Evolutionary conservation across 2,329 filamentous ascomycete genomes (phyloP), one percentile per base, ranked within the genome.

Genomic region (Aureobasidium sp.): DNA sequence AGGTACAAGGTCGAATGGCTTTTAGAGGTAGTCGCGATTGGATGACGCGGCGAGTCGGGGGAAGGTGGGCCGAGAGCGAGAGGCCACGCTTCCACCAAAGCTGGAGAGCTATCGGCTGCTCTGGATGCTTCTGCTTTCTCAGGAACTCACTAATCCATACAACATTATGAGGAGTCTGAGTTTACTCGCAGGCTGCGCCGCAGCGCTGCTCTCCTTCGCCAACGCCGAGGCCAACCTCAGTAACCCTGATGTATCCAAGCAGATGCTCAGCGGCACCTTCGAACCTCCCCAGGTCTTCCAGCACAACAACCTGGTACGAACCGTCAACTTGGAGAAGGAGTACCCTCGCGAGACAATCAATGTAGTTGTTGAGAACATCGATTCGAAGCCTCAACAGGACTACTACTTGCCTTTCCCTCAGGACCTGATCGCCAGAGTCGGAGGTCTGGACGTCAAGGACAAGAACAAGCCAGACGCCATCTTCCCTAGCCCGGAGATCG

Each of bases 341-440:
- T 97, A 94, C 71, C 86, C 87, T 61, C 87, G 91, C 72, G 93
- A 97, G 76, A 88, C 87, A 14, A 85, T 97, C 81, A 97, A 97
- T 77, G 87, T 96, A n/a, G 81, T 96, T 57, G 85, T 99, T 65
- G 89, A 97, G 79, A 99, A 99, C 74, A 81, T 89, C 67, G 90
- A 88, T 70, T 81, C 83, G 64, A 79, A 87, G 67, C 83, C 91
- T 21, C 92, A 97, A 73, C 84, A 85, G 73, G 88, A 96, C 75
- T 99, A 99, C 82, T 97, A 88, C 75, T 71, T 99, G 59, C 90
- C 92, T 3, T 96, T 99, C 72, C 87, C 90, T 62, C 80, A 86
- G 63, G 83, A 87, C 65, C 81, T 90, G 75, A 84, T 96, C 69
- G 82, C 85, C 66, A 86, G 84, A 66, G 79, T 97, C 65, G 94